These are phyloP conservation scores for Boletus huronensis DNA, from an alignment of 768 basidiomycete species.

Conservation along the genomic window DNA sequence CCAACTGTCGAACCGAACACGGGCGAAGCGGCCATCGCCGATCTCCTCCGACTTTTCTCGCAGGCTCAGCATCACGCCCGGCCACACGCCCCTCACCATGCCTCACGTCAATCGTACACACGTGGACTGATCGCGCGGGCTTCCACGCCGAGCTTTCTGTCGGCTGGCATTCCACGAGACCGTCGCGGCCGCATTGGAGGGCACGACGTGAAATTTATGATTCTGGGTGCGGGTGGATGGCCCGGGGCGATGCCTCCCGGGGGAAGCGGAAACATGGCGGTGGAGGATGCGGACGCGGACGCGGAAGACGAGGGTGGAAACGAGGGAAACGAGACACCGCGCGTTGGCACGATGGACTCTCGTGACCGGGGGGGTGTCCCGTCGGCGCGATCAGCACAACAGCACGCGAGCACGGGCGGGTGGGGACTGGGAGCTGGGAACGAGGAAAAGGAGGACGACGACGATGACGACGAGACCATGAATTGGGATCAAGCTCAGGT, in stretches of 20 bases:
- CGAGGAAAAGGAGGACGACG: slow-evolving; percentile 58
- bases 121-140: slow-evolving; percentile 28
- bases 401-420: slow-evolving; percentile 55
- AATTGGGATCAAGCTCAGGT: slow-evolving; percentile 76
- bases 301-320: slow-evolving; percentile 36
- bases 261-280: slow-evolving; percentile 4
- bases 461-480: slow-evolving; percentile 59
- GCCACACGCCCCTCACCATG: slow-evolving; percentile 24
- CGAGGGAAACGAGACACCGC: slow-evolving; percentile 57
- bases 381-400: slow-evolving; percentile 36
- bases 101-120: slow-evolving; percentile 25
- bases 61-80: slow-evolving; percentile 44
- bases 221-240: slow-evolving; percentile 29
- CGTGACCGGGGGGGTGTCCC: slow-evolving; percentile 6
- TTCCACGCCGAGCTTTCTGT: slow-evolving; percentile 61
- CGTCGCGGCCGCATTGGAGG: slow-evolving; percentile 70
- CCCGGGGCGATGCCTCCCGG: slow-evolving; percentile 7
- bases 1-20: slow-evolving; percentile 53
- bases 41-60: slow-evolving; percentile 62
- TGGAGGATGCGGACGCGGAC: slow-evolving; percentile 32
- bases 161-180: slow-evolving; percentile 71
- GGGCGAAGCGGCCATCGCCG: slow-evolving; percentile 65
- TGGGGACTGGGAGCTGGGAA: slow-evolving; percentile 70
- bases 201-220: slow-evolving; percentile 27
- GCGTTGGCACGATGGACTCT: slow-evolving; percentile 44